Percentiles rank a stretch among this genome's conserved stretches.
phyloP scores from a whole-genome alignment of 345 rosid genomes.

The Eucalyptus virginea region DNA sequence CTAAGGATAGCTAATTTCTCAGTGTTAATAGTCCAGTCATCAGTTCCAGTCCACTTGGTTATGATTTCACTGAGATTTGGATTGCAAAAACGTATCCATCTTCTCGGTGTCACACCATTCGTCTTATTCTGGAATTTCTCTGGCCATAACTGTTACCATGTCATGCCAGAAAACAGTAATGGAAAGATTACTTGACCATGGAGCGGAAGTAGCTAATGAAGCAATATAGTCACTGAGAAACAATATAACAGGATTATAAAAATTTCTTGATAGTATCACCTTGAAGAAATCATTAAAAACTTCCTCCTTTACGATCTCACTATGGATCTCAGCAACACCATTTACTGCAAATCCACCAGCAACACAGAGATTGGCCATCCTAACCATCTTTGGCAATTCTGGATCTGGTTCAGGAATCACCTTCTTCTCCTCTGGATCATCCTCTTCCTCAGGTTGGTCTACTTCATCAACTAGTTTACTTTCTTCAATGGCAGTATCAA shows the following conservation, averaged over 20 bases:
- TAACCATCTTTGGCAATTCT: conserved; percentile 17
- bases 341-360: conserved; percentile 29
- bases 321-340: conserved; percentile 46
- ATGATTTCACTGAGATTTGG: conserved; percentile 27
- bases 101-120: conserved; percentile 47
- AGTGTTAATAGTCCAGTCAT: conserved; percentile 28
- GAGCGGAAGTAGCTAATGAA: background rate
- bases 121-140: conserved; percentile 49
- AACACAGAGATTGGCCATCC: conserved; percentile 44
- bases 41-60: conserved; percentile 37
- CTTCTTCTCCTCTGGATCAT: background rate
- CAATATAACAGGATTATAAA: background rate
- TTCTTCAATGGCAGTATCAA: conserved; percentile 1
- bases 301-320: conserved; percentile 40
- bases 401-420: conserved; percentile 13
- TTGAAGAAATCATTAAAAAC: conserved; percentile 36
- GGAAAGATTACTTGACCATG: background rate
- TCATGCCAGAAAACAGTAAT: background rate
- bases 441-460: conserved; percentile 4
- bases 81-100: conserved; percentile 46
- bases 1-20: conserved; percentile 17
- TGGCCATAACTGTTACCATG: conserved; percentile 30
- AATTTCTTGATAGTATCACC: background rate
- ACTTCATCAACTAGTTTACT: background rate
- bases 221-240: background rate